Evolutionary conservation across 306 rosid species (phyloP), one percentile per base, ranked within the genome.

Genomic region (Pterocarpus santalinus): DNA sequence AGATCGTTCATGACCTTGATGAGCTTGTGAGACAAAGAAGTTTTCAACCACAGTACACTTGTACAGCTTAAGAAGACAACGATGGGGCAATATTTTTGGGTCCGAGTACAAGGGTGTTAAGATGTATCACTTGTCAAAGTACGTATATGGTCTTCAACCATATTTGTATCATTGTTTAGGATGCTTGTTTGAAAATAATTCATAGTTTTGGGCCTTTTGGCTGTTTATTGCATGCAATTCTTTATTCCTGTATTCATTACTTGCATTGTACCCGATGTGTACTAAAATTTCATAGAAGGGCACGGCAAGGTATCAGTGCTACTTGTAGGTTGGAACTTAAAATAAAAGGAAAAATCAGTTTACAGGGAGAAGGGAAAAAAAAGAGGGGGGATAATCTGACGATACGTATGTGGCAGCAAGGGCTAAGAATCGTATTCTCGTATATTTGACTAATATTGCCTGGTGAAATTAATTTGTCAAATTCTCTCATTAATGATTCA

Each of bases 1-100:
- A 92, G 90, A 95, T 95, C 72, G 99, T 93, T 79, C 96, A 88
- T 30, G 99, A 95, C 88, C 94, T 95, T 78, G 93, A 95, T 76
- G 97, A 95, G 83, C 97, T 95, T 66, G 98, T 93, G 61, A 86
- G 86, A 73, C 97, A 92, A 71, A 85, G 93, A 85, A 92, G 91
- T 84, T 79, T 72, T 47, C 80, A 82, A 62, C 81, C 85, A 8
- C 91, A 93, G 69, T 90, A 65, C 81, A 86, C 94, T 52, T 91
- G 94, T 88, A 86, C 92, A 82, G 47, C 94, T 34, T 91, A 86
- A 83, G 3, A 14, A 68, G 41, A 7, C 9, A 47, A 36, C 5
- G n/a, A 52, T 17, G 71, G 46, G 72, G 84, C 43, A 14, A 17
- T 73, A 78, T 82, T 69, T 58, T 22, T 22, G 28, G 64, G n/a